Evolutionary conservation across 345 rosid species (phyloP).

Genomic region (Corchorus olitorius): DNA sequence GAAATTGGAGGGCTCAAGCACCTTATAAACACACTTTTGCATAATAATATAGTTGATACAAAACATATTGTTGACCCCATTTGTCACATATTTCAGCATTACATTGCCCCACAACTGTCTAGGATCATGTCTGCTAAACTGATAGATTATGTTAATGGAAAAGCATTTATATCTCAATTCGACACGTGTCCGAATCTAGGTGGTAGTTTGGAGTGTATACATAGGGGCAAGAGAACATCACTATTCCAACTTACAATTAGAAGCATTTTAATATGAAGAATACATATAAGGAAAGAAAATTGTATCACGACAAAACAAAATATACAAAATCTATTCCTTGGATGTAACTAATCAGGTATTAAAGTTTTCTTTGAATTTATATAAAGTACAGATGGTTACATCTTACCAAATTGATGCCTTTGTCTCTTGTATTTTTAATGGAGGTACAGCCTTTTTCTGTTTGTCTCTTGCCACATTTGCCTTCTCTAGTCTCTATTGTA

Average conservation of each 20-base stretch:
- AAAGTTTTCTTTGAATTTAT: not conserved
- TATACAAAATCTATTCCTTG: not conserved
- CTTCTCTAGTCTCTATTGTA: not conserved
- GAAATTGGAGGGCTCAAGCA: not conserved
- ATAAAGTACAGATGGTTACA: slow-evolving; percentile 23
- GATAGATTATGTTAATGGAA: not conserved
- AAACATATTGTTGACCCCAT: slow-evolving; percentile 3
- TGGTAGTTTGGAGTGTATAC: not conserved
- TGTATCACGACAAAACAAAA: not conserved
- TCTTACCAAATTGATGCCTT: slow-evolving; percentile 29
- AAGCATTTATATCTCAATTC: too few species aligned
- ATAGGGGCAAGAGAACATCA: not conserved
- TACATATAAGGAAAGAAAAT: not conserved
- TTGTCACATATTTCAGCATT: slow-evolving; percentile 7
- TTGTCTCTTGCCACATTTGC: not conserved
- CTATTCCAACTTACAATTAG: not conserved
- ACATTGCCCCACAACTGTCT: slow-evolving; percentile 10
- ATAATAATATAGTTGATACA: not conserved
- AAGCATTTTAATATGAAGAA: not conserved
- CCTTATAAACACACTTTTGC: slow-evolving; percentile 10
- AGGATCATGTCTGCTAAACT: not conserved
- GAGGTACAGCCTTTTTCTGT: not conserved
- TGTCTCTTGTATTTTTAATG: slow-evolving; percentile 17
- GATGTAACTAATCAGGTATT: not conserved
- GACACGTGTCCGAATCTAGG: not conserved